Evolutionary conservation across 2,329 filamentous ascomycete species (phyloP).

Genomic region (Mycosphaerelloides madeirae): DNA sequence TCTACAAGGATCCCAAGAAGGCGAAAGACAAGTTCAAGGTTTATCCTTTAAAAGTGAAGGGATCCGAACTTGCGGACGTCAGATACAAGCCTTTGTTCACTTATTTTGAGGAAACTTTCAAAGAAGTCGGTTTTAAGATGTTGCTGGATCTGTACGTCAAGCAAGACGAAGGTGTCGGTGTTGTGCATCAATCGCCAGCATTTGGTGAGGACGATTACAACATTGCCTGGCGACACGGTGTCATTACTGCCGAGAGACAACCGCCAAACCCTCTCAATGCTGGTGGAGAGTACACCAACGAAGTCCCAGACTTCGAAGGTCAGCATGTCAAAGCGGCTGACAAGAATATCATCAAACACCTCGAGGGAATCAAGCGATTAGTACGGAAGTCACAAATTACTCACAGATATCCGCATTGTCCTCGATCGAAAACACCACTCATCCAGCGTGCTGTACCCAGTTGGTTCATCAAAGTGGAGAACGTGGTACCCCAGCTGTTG

Average conservation of each 20-base stretch:
- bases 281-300: slow-evolving; percentile 69
- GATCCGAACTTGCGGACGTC: slow-evolving; percentile 81
- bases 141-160: slow-evolving; percentile 83
- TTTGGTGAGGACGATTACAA: slow-evolving; percentile 97
- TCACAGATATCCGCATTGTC: slow-evolving; percentile 92
- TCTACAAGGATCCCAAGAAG: slow-evolving; percentile 95
- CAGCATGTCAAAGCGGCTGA: slow-evolving; percentile 89
- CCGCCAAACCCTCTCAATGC: slow-evolving; percentile 93
- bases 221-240: slow-evolving; percentile 68
- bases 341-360: slow-evolving; percentile 84
- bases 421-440: slow-evolving; percentile 87
- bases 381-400: slow-evolving; percentile 81
- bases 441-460: slow-evolving; percentile 89
- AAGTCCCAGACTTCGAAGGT: slow-evolving; percentile 75
- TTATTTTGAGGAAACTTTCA: slow-evolving; percentile 86
- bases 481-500: slow-evolving; percentile 83
- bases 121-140: slow-evolving; percentile 76
- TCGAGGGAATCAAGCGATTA: slow-evolving; percentile 71
- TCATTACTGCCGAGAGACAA: slow-evolving; percentile 69
- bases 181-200: slow-evolving; percentile 89
- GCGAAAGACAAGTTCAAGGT: slow-evolving; percentile 89
- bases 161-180: slow-evolving; percentile 82
- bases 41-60: slow-evolving; percentile 66
- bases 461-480: slow-evolving; percentile 88
- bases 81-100: slow-evolving; percentile 83